Conservation (phyloP, 805 yeast genomes). For the Schwanniomyces occidentalis region DNA sequence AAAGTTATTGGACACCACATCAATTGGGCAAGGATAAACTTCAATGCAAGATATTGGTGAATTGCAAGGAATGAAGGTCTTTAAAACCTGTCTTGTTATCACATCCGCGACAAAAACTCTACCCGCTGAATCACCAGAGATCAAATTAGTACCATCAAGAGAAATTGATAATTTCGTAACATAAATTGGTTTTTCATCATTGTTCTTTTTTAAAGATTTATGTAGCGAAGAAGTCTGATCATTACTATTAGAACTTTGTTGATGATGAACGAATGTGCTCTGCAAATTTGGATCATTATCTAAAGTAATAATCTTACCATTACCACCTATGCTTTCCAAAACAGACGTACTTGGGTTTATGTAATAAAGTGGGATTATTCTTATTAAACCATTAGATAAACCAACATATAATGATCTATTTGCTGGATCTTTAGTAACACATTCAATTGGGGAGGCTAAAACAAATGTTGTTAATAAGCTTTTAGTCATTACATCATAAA, state of each 20-base stretch:
- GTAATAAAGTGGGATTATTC: constrained; percentile 53
- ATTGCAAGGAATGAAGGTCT: constrained; percentile 48
- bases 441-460: constrained; percentile 54
- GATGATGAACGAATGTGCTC: constrained; percentile 56
- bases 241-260: constrained; percentile 12
- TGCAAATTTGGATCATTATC: constrained; percentile 51
- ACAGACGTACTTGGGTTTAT: constrained; percentile 36
- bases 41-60: constrained; percentile 34
- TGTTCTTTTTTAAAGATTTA: constrained; percentile 6
- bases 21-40: constrained; percentile 19
- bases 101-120: constrained; percentile 67
- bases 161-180: constrained; percentile 61
- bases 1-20: constrained; percentile 3
- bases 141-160: constrained; percentile 70
- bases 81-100: constrained; percentile 65
- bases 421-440: constrained; percentile 73
- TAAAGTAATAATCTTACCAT: constrained; percentile 49
- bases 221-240: not conserved
- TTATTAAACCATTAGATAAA: constrained; percentile 58
- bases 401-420: constrained; percentile 77
- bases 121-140: constrained; percentile 78
- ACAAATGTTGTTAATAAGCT: constrained; percentile 69
- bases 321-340: constrained; percentile 63
- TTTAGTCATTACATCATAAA: constrained; percentile 55
- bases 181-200: constrained; percentile 19